Base-by-base conservation (phyloP, 2,329 filamentous ascomycete genomes). In the Colletotrichum sp. region DNA sequence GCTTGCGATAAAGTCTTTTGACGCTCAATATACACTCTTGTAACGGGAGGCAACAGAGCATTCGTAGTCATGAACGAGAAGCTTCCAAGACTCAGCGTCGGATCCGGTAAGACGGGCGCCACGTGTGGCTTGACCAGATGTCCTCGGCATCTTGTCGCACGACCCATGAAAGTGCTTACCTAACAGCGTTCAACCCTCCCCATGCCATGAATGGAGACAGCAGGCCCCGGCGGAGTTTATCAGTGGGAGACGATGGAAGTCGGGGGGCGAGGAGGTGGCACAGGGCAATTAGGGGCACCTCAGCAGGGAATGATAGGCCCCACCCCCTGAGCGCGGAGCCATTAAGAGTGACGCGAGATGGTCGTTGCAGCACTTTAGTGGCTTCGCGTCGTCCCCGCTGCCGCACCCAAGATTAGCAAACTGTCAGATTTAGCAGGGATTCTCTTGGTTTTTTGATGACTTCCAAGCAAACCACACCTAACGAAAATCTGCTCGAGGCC, bases 341-440 rank as follows among this genome's bases (percentile, higher is more conserved):
- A 65, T 73, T 73, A 64, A 76, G 73, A 59, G 57, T 39, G 32
- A 75, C 69, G 64, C 44, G 70, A 76, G 55, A 39, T 72, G 63
- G 69, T 52, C 25, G 44, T 66, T 67, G 36, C 70, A 65, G 64
- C 69, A 69, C 61, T 69, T 27, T 64, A 76, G 70, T 73, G 71
- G 74, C 30, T 44, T 76, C 59, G 32, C 64, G 70, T 65, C 59
- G 64, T 69, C 64, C 73, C 70, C 74, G 74, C 70, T 61, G 65
- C 70, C 65, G 64, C 64, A 65, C 27, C 71, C 74, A 74, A 76
- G 65, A 76, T 76, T 76, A 76, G 59, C 74, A 73, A 65, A 69
- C 64, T 76, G 65, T 34, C 74, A 76, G 57, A 62, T 69, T 52
- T 25, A 65, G 70, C 70, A 76, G 74, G 74, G 74, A 52, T 76